Percentiles rank a stretch among this genome's conserved stretches.
phyloP scores from a whole-genome alignment of 495 filamentous ascomycete genomes.

The Podospora tetraspora region DNA sequence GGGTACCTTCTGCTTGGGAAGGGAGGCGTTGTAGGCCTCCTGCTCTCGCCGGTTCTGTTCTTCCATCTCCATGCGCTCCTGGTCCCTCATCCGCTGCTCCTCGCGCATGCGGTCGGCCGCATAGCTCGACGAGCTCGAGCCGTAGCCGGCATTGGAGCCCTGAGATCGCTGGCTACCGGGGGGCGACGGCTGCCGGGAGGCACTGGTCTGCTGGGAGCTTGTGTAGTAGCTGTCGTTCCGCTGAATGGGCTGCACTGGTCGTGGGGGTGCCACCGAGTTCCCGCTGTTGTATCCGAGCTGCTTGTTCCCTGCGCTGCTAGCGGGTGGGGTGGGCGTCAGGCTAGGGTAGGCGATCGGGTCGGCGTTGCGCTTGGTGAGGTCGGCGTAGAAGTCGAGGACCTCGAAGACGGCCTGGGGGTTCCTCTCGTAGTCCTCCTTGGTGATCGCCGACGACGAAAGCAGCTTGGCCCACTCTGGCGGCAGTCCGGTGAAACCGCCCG shows the following conservation, averaged over 20 bases:
- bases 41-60: slow-evolving; percentile 67
- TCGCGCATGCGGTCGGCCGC: slow-evolving; percentile 52
- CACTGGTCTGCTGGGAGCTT: slow-evolving; percentile 17
- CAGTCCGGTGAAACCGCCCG: slow-evolving; percentile 86
- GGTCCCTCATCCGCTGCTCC: slow-evolving; percentile 41
- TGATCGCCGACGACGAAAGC: slow-evolving; percentile 90
- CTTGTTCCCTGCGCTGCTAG: slow-evolving; percentile 54
- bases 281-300: slow-evolving; percentile 61
- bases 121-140: slow-evolving; percentile 36
- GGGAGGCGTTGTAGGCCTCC: slow-evolving; percentile 79
- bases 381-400: slow-evolving; percentile 94
- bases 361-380: slow-evolving; percentile 81
- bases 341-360: slow-evolving; percentile 73
- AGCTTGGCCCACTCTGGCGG: slow-evolving; percentile 96
- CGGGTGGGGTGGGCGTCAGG: slow-evolving; percentile 60
- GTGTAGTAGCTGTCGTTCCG: slow-evolving; percentile 44
- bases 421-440: slow-evolving; percentile 94
- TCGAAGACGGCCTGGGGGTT: slow-evolving; percentile 98
- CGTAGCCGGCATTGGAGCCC: slow-evolving; percentile 16
- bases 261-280: slow-evolving; percentile 70
- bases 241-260: slow-evolving; percentile 50
- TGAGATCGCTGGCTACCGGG: slow-evolving; percentile 37
- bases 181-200: slow-evolving; percentile 37
- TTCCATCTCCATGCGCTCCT: slow-evolving; percentile 53
- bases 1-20: slow-evolving; percentile 69